Evolutionary conservation across 352 stramenopile genomes (phyloP), one percentile per base, ranked within the genome.

Genomic region (Globisporangium radiosum): DNA sequence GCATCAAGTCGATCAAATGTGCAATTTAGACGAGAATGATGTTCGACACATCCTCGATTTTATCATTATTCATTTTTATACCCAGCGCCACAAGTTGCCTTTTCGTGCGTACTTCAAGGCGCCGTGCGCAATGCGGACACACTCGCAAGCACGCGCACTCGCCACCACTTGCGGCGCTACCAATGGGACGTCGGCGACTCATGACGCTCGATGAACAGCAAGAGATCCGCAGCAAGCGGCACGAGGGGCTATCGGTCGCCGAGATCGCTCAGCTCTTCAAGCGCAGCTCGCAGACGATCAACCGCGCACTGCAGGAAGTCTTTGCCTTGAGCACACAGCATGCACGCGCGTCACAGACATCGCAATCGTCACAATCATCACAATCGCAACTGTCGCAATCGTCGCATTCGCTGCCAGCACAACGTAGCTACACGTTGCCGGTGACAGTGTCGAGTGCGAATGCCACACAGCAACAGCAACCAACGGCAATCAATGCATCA

Each of bases 251-350:
- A 57, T 45, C 63, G 0, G 66, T 80, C 14, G 47, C 56, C 11
- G 56, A 66, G 19, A 78, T 90, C 60, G 71, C 80, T 5, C 60
- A 56, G 55, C 25, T 60, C 38, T 64, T 68, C 37, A 54, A 56
- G 51, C 64, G 73, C 60, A 85, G 75, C 62, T 66, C 67, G 43
- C 60, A 73, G 37, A 74, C 62, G 36, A 70, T 85, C 38, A 76
- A 69, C 38, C n/a, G 62, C 0, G 55, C 73, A 9, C 48, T 85
- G 47, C 70, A 62, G 42, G 57, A 74, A n/a, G 48, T 49, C 15
- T 7, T 43, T 17, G 60, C 47, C 1, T 25, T 38, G 43, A 58
- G 47, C 39, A 36, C 17, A 7, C 39, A 33, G n/a, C 39, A 33
- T 4, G 15, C 36, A n/a, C 36, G 8, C 47, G 37, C 17, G n/a